A percentile compares a stretch with the other conserved stretches of the same genome.
These are phyloP conservation scores for Cryphonectria carpinicola DNA, from an alignment of 2,329 filamentous ascomycete genomes.

Conservation along the genomic window DNA sequence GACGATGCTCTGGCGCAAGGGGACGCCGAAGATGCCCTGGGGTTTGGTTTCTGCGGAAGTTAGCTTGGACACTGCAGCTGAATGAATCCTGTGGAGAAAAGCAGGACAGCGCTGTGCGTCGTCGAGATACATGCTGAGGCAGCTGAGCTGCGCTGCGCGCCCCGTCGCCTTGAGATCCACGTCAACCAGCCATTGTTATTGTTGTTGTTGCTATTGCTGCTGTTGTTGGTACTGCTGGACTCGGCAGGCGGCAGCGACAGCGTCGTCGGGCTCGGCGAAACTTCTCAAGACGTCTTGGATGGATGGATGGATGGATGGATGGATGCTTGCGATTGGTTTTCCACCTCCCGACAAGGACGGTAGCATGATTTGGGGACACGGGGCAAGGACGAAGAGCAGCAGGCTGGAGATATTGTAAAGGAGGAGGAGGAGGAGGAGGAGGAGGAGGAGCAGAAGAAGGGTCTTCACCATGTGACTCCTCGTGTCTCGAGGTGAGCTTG, in stretches of 20 bases:
- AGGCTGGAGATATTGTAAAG: background rate
- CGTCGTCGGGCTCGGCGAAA: background rate
- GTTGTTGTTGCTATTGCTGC: background rate
- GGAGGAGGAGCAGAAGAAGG: constrained; percentile 32
- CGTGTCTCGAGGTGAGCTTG: constrained; percentile 67
- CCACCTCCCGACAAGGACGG: constrained; percentile 1
- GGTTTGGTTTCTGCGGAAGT: constrained; percentile 49
- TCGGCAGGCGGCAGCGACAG: background rate
- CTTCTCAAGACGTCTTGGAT: constrained; percentile 11
- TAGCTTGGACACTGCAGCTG: constrained; percentile 27
- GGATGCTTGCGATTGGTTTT: constrained; percentile 1
- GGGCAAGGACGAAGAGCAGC: constrained; percentile 4
- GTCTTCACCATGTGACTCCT: constrained; percentile 61
- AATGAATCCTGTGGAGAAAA: constrained; percentile 1
- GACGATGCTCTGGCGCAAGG: constrained; percentile 89
- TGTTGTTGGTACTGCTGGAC: constrained; percentile 9
- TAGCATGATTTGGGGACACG: constrained; percentile 7
- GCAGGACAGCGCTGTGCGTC: background rate
- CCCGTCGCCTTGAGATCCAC: constrained; percentile 7
- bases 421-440: background rate
- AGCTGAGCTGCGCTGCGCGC: background rate
- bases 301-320: constrained; percentile 14
- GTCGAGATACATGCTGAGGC: background rate
- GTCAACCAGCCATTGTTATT: constrained; percentile 18
- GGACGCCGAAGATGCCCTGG: constrained; percentile 90